Conservation (phyloP, 192 early-diverging fungal genomes). For the Coemansia sp. region DNA sequence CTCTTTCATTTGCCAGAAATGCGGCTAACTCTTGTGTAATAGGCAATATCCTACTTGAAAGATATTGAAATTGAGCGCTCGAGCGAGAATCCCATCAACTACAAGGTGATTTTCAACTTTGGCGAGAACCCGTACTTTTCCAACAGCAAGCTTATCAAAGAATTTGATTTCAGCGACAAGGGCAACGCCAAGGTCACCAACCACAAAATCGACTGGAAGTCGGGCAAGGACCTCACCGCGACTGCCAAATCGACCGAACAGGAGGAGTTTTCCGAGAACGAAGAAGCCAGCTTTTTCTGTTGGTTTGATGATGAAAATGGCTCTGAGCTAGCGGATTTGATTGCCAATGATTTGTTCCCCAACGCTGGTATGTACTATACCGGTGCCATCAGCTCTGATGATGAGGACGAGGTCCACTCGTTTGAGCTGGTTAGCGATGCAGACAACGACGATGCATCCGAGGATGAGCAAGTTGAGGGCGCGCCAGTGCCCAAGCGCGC, state of each 20-base stretch:
- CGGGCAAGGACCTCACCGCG: slow-evolving; percentile 55
- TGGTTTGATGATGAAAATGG: slow-evolving; percentile 54
- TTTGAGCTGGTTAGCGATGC: slow-evolving; percentile 43
- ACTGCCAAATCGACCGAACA: slow-evolving; percentile 34
- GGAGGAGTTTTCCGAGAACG: slow-evolving; percentile 44
- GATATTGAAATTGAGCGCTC: slow-evolving; percentile 67
- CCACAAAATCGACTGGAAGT: slow-evolving; percentile 60
- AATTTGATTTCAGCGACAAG: slow-evolving; percentile 61
- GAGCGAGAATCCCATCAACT: slow-evolving; percentile 52
- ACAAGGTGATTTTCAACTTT: slow-evolving; percentile 58
- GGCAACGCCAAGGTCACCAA: slow-evolving; percentile 55
- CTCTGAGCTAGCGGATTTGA: slow-evolving; percentile 44
- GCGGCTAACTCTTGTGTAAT: background rate
- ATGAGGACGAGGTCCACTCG: slow-evolving; percentile 73
- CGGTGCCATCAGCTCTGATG: slow-evolving; percentile 58
- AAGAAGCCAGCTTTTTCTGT: slow-evolving; percentile 52
- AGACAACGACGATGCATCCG: slow-evolving; percentile 2
- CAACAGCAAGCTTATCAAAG: slow-evolving; percentile 58
- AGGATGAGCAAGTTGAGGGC: slow-evolving; percentile 35
- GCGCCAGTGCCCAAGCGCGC: slow-evolving; percentile 41
- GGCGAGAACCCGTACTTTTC: slow-evolving; percentile 58
- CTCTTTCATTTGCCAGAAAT: background rate
- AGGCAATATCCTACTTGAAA: slow-evolving; percentile 77
- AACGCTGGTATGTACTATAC: slow-evolving; percentile 97
- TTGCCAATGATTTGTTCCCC: slow-evolving; percentile 55